phyloP scores from a whole-genome alignment of 768 basidiomycete species.

The Boletales sp. region DNA sequence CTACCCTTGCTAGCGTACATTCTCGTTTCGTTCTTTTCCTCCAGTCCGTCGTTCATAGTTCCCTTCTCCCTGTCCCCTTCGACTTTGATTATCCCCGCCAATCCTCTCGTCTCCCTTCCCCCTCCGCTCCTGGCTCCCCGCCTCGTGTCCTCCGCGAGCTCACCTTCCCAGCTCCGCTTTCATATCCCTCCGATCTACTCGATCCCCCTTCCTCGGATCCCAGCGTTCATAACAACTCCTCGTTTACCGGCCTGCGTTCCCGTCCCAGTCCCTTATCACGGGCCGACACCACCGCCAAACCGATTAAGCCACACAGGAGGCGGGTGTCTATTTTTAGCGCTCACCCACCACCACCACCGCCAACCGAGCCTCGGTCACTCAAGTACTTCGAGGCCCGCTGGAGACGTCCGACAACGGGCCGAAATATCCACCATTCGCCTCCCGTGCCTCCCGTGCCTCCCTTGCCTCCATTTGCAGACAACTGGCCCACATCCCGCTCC shows the following conservation, averaged over 20 bases:
- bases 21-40: constrained; percentile 72
- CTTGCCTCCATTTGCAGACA: constrained; percentile 18
- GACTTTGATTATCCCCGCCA: constrained; percentile 41
- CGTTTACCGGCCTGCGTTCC: constrained; percentile 2
- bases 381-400: constrained; percentile 47
- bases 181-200: constrained; percentile 34
- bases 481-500: constrained; percentile 25
- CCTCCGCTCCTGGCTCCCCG: constrained; percentile 17
- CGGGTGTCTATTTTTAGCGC: constrained; percentile 39
- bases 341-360: constrained; percentile 42
- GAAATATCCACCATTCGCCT: neutral
- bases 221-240: constrained; percentile 3
- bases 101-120: constrained; percentile 13
- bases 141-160: constrained; percentile 49
- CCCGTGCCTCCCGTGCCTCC: neutral
- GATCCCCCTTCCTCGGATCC: constrained; percentile 10
- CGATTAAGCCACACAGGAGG: constrained; percentile 16
- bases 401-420: constrained; percentile 34
- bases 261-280: constrained; percentile 24
- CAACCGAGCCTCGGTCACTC: constrained; percentile 42
- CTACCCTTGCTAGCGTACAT: constrained; percentile 55
- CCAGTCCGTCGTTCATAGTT: constrained; percentile 69
- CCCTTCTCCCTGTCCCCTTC: constrained; percentile 41
- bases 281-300: constrained; percentile 4
- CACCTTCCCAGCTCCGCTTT: constrained; percentile 72